A percentile compares a stretch with the other conserved stretches of the same genome.
Evolutionary conservation across 768 basidiomycete species (phyloP).

Genomic region (Lyophyllum decastes): DNA sequence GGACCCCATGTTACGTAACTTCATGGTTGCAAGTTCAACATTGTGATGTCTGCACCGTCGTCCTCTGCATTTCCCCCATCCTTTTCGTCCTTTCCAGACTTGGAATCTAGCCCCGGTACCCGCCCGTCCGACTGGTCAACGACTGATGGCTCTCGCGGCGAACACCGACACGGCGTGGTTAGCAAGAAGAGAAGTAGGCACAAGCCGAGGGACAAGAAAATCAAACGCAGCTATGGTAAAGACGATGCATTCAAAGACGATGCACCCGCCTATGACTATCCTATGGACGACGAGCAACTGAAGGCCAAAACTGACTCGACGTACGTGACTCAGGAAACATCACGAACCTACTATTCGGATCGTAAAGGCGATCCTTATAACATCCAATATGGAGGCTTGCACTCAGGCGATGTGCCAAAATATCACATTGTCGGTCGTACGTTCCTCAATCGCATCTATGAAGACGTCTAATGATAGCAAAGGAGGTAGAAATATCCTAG

Average conservation of each 20-base stretch:
- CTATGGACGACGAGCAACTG: constrained; percentile 23
- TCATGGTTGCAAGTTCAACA: not conserved
- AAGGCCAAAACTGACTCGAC: constrained; percentile 24
- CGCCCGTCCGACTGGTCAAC: constrained; percentile 14
- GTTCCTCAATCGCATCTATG: constrained; percentile 22
- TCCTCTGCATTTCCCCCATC: constrained; percentile 66
- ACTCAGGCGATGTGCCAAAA: constrained; percentile 65
- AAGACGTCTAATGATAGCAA: constrained; percentile 51
- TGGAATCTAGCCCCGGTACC: constrained; percentile 46
- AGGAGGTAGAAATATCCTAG: constrained; percentile 67
- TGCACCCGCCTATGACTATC: constrained; percentile 1
- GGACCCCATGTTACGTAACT: constrained; percentile 13
- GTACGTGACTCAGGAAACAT: constrained; percentile 21
- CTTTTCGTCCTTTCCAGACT: constrained; percentile 70
- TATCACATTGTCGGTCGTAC: constrained; percentile 62
- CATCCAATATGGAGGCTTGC: constrained; percentile 64
- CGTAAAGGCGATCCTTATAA: constrained; percentile 67
- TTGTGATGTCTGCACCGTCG: constrained; percentile 51
- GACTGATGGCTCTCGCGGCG: constrained; percentile 22
- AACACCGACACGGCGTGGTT: constrained; percentile 26
- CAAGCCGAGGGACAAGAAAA: constrained; percentile 30
- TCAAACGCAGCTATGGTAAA: constrained; percentile 22
- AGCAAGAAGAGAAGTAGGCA: constrained; percentile 7
- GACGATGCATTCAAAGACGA: constrained; percentile 21
- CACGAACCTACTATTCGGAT: constrained; percentile 60